Conservation (phyloP, 78 protist genomes). For the Creolimax fragrantissima region DNA sequence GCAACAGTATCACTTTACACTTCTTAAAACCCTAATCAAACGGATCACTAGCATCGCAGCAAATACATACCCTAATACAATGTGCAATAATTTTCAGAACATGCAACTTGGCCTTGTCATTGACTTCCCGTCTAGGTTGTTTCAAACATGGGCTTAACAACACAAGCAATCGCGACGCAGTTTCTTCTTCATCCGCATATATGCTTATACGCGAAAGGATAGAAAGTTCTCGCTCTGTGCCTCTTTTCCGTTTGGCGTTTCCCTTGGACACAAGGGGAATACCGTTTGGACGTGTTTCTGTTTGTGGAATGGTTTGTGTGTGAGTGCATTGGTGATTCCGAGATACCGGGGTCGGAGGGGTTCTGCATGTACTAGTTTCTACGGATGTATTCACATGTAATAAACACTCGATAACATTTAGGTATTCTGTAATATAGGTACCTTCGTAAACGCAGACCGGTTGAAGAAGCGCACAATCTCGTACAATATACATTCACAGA, state of each 20-base stretch:
- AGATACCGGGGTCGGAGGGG: background rate
- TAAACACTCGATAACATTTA: no score
- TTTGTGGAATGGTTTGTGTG: background rate
- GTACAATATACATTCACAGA: no score
- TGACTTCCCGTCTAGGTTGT: background rate
- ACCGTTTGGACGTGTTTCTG: background rate
- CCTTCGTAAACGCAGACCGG: no score
- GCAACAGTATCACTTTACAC: no score
- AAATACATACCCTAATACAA: background rate
- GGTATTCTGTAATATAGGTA: no score
- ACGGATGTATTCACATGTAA: no score
- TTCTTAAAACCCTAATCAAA: no score
- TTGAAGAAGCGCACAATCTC: no score
- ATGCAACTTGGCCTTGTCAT: background rate
- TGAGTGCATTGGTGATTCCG: background rate
- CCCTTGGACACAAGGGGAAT: background rate
- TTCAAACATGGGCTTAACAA: background rate
- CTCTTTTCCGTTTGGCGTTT: background rate
- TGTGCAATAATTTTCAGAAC: background rate
- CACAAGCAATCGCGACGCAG: background rate
- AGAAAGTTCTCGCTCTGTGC: background rate
- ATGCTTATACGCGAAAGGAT: background rate
- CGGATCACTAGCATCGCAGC: no score
- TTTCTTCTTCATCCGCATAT: background rate
- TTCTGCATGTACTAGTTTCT: background rate